Conservation (phyloP, 2,329 filamentous ascomycete genomes). For the Ascochyta viciae-villosae region DNA sequence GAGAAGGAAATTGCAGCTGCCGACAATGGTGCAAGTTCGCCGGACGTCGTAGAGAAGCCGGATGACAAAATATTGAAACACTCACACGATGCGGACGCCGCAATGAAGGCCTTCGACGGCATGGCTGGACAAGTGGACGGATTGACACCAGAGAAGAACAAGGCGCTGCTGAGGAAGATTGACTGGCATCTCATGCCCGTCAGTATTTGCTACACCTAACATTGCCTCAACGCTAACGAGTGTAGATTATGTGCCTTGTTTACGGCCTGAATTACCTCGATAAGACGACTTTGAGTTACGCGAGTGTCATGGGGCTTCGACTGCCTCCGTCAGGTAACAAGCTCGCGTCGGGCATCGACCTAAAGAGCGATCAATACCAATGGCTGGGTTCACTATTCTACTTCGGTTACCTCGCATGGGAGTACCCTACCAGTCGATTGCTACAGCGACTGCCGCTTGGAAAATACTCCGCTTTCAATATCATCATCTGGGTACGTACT, state of each 20-base stretch:
- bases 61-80: conserved; percentile 52
- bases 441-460: conserved; percentile 70
- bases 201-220: conserved; percentile 7
- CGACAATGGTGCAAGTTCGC: conserved; percentile 11
- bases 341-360: conserved; percentile 50
- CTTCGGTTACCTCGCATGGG: conserved; percentile 65
- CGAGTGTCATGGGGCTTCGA: conserved; percentile 59
- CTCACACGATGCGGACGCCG: conserved; percentile 66
- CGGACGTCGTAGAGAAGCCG: conserved; percentile 23
- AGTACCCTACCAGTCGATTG: conserved; percentile 71
- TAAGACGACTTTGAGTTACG: conserved; percentile 64
- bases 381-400: conserved; percentile 62
- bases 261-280: conserved; percentile 69
- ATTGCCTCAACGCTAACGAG: neutral
- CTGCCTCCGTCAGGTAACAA: conserved; percentile 39
- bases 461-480: conserved; percentile 60
- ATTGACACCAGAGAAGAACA: conserved; percentile 64
- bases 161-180: conserved; percentile 65
- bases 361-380: conserved; percentile 60
- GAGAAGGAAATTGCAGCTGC: conserved; percentile 28
- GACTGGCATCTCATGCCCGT: conserved; percentile 68
- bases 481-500: conserved; percentile 24
- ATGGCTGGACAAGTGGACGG: conserved; percentile 59
- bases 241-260: conserved; percentile 60
- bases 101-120: conserved; percentile 63